These are phyloP conservation scores for Massariosphaeria phaeospora DNA, from an alignment of 495 filamentous ascomycete genomes.

Conservation along the genomic window DNA sequence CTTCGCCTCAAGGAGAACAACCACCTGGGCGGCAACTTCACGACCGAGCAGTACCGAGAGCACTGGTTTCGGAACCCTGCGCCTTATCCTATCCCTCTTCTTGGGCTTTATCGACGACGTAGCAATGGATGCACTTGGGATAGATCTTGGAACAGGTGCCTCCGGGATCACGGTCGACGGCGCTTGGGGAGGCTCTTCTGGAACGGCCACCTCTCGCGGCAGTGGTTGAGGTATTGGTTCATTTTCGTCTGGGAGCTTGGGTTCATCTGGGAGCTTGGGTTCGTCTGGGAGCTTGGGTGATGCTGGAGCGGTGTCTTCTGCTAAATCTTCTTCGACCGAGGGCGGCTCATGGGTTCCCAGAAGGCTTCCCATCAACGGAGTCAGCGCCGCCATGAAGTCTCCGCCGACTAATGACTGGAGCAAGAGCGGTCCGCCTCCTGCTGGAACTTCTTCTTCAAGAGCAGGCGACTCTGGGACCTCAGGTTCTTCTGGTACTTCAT, in stretches of 20 bases:
- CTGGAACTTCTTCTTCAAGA: background rate
- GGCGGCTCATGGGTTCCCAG: no score
- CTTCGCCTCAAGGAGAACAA: no score
- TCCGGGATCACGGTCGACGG: background rate
- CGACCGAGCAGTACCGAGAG: background rate
- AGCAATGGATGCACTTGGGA: background rate
- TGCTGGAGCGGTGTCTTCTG: no score
- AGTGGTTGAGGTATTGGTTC: background rate
- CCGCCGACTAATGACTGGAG: no score
- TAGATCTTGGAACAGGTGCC: background rate
- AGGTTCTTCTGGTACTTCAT: background rate
- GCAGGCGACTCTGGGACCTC: background rate
- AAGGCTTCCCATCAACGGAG: no score
- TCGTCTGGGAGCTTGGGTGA: background rate
- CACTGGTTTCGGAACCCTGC: background rate
- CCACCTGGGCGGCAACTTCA: background rate
- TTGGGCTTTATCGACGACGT: background rate
- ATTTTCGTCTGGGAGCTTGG: background rate
- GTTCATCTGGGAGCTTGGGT: background rate
- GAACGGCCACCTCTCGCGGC: background rate
- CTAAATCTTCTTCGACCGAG: no score
- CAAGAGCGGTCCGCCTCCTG: no score
- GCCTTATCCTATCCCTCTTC: conserved; percentile 2
- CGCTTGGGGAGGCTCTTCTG: background rate
- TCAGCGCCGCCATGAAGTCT: no score